Evolutionary conservation across 768 basidiomycete genomes (phyloP), one percentile per base, ranked within the genome.

Genomic region (Arthromyces matolae): DNA sequence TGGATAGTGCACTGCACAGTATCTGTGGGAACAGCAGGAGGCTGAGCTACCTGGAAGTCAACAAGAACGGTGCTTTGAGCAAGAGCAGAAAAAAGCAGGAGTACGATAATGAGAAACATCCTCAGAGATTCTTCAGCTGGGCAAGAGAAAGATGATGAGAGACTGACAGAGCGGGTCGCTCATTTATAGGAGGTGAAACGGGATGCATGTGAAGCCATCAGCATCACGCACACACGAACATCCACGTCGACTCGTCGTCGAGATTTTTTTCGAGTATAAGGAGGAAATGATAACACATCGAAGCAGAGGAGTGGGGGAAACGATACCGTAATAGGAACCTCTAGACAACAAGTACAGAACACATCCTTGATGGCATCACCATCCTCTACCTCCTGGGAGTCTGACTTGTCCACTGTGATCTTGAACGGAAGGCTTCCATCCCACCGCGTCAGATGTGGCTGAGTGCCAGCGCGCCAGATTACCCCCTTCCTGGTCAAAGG

Each of bases 41-140:
- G 86, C 52, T 88, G 78, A 7, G 81, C 73, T 45, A 89, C 84
- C 61, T 88, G 86, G 61, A 89, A 89, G 61, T 68, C 72, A 49
- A 71, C 69, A 4, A 88, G 62, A 67, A 80, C 70, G 69, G 72
- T 59, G 19, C 50, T 31, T 18, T 23, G 50, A 16, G 42, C 48
- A 32, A 37, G 28, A 10, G 44, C 19, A 12, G 42, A 32, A 40
- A 49, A 1, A 37, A 28, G 34, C 3, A 46, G 44, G 14, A 51
- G 36, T 6, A 46, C 3, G 28, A 53, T 9, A 7, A 6, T 31
- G 23, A 42, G 9, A 14, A 41, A 13, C 52, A 49, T 46, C n/a
- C 20, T 36, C 24, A 23, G 19, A 18, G 24, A 22, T 18, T 34
- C 3, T 32, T 10, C 20, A 10, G 3, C n/a, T n/a, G n/a, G n/a